A percentile compares a stretch with the other conserved stretches of the same genome.
phyloP scores from a whole-genome alignment of 345 rosid species.

The Erucastrum elatum region DNA sequence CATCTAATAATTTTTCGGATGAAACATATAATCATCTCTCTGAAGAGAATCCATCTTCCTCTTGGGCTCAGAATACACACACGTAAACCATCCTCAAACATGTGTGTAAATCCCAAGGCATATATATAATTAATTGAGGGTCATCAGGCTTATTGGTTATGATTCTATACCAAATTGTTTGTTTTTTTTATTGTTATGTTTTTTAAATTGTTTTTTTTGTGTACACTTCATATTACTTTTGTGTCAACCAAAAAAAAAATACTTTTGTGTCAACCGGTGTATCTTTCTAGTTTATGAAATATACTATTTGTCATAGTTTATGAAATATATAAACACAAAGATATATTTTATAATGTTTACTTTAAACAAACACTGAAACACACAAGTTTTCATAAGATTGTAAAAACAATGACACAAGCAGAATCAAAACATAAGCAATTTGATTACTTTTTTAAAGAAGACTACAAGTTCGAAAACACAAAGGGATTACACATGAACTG shows the following conservation, averaged over 20 bases:
- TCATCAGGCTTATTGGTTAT: neutral
- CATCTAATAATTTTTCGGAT: conserved; percentile 33
- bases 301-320: neutral
- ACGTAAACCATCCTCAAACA: conserved; percentile 14
- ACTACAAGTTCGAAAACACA: conserved; percentile 1
- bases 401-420: neutral
- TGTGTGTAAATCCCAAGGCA: conserved; percentile 2
- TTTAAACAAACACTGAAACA: neutral
- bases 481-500: conserved; percentile 23
- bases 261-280: neutral
- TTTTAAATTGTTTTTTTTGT: conserved; percentile 9
- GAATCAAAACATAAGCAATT: neutral
- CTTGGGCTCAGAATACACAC: conserved; percentile 39
- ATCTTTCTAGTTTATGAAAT: neutral
- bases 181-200: conserved; percentile 7
- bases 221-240: conserved; percentile 2
- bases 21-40: conserved; percentile 36
- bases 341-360: neutral
- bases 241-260: neutral
- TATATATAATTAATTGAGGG: conserved; percentile 8
- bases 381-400: neutral
- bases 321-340: neutral
- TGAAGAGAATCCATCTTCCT: conserved; percentile 34
- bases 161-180: conserved; percentile 4
- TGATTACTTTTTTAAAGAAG: too few species aligned